phyloP scores from a whole-genome alignment of 2,329 filamentous ascomycete species.

The Sporothrix pseudoabietina region DNA sequence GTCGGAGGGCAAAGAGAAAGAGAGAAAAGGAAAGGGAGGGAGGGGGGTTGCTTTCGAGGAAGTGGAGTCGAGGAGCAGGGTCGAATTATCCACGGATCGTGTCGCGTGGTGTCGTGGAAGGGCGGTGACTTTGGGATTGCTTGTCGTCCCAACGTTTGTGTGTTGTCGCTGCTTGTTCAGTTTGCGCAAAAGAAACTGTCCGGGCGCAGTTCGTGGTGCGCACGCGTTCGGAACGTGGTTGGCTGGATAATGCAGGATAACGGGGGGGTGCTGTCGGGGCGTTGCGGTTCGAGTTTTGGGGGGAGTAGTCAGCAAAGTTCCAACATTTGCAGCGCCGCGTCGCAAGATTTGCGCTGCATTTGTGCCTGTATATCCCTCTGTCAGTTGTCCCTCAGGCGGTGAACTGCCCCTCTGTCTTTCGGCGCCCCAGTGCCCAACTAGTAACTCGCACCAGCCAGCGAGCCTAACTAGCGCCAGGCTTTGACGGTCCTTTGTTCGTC shows the following conservation, averaged over 20 bases:
- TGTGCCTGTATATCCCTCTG: not conserved
- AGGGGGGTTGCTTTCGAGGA: not conserved
- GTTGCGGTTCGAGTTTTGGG: not conserved
- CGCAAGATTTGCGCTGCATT: constrained; percentile 1
- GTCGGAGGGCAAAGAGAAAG: not conserved
- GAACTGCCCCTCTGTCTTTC: constrained; percentile 7
- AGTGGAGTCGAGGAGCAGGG: not conserved
- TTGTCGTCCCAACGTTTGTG: not conserved
- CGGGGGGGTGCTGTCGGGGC: not conserved
- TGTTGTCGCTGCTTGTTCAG: not conserved
- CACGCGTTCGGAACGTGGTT: constrained; percentile 26
- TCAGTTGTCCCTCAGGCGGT: not conserved
- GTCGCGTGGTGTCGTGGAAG: constrained; percentile 5
- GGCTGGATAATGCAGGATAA: constrained; percentile 5
- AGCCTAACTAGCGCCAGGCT: not conserved
- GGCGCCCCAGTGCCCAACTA: not conserved
- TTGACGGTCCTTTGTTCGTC: not conserved
- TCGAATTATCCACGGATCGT: not conserved
- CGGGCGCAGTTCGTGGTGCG: constrained; percentile 16
- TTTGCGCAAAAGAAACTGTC: constrained; percentile 15
- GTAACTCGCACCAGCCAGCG: not conserved
- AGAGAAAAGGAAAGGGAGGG: not conserved
- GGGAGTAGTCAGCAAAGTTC: constrained; percentile 21
- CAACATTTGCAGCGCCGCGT: not conserved
- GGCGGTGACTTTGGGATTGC: not conserved